Evolutionary conservation across 202 grass and related monocot genomes (phyloP), one percentile per base, ranked within the genome.

Genomic region (Dendrocalamus latiflorus): DNA sequence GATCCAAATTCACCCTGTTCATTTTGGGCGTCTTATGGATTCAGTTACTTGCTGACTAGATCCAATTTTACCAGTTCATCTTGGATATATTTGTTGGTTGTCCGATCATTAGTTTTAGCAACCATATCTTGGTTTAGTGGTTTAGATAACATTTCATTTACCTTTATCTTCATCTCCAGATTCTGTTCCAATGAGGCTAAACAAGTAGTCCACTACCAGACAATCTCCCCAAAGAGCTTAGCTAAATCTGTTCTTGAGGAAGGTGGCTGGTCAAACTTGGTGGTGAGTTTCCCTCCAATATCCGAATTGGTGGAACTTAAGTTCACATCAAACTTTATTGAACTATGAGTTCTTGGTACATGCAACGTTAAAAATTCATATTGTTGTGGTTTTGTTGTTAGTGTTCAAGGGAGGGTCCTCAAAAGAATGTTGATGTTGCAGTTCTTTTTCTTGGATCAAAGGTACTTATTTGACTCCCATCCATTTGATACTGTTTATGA

Each of bases 251-350:
- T 99, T 84, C 81, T 99, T 58, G 68, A 90, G 38, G 89, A 99
- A 86, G 93, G 91, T 85, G 97, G 93, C 34, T 99, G 93, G 97
- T 99, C 91, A 76, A 89, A 92, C 36, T 59, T 99, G 55, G 86
- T 99, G 76, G 97, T 99, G 71, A 94, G 89, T 86, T 60, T 33
- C 8, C 39, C 22, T 66, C 57, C 16, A 34, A 41, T 57, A 43
- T 89, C 50, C 68, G 18, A 73, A 65, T 75, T 75, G 25, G 41
- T 22, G 51, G 68, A 84, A 42, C 24, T 48, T 75, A 74, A 81
- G 22, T 28, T 83, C 64, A 57, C 45, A 61, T 50, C 17, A 39
- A 81, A 49, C 47, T 91, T 39, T 18, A 48, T 68, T 76, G 3
- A 49, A 78, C 24, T 80, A 28, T 45, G 8, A 56, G 44, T 65